Evolutionary conservation across 441 rosid genomes (phyloP), one percentile per base, ranked within the genome.

Genomic region (Mallotus repandus): DNA sequence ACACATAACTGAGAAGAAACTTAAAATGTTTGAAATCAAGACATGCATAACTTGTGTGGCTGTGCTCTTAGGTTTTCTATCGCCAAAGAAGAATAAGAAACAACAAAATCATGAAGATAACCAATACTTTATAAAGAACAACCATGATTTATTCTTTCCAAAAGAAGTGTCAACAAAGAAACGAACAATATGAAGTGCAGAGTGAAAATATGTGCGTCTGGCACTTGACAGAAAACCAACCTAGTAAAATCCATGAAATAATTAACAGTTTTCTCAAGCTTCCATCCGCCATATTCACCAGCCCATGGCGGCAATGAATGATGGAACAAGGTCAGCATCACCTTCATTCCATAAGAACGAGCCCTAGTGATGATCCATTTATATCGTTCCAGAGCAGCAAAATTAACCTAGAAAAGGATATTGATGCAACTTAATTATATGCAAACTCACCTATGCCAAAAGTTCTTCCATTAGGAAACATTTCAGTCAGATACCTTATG

Each of bases 241-340:
- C 88, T 92, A 73, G 98, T 87, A 83, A 95, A 95, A 55, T 93
- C 92, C 85, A 91, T 75, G 82, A 95, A 93, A 84, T 91, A 93
- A 74, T 89, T 91, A 50, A 92, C 90, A 63, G 99, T 95, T 85
- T 91, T 95, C 86, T 95, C 96, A 66, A 88, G 75, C 87, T 93
- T 95, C 97, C 99, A 92, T n/a, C 98, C 99, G 57, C 99, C 99
- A 80, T 92, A 95, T 59, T 86, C 98, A 82, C 93, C 89, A 66
- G 98, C 98, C 98, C 98, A 95, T 41, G 96, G 92, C 66, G 99
- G 99, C 83, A 95, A 78, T 38, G 99, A 93, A 80, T 95, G 99
- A 81, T 95, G 99, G 80, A 95, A 95, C 16, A 95, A 81, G 46
- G 98, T 95, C 70, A 91, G 88, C 99, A 95, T 95, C 84, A 93